phyloP scores from a whole-genome alignment of 345 rosid genomes.

The Rubroshorea leprosula region DNA sequence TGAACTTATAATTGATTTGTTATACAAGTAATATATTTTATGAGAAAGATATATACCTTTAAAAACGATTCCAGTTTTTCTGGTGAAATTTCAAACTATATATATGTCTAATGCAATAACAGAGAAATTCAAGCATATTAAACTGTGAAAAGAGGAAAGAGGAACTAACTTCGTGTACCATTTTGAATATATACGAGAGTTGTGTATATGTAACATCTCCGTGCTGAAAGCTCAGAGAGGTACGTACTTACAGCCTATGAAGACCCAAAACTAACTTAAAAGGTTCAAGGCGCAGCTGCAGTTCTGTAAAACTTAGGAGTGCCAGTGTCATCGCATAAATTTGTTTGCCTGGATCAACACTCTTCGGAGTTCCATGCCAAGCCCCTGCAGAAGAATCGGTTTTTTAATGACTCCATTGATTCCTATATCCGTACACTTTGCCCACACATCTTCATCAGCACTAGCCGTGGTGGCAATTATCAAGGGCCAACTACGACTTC shows the following conservation, averaged over 20 bases:
- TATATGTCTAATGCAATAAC: conserved; percentile 14
- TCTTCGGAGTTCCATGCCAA: conserved; percentile 67
- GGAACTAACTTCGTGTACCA: conserved; percentile 29
- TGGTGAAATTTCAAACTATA: neutral
- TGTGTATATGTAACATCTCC: conserved; percentile 27
- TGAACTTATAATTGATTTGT: no score
- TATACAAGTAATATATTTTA: no score
- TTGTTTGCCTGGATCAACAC: conserved; percentile 50
- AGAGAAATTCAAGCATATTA: conserved; percentile 1
- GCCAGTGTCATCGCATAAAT: conserved; percentile 21
- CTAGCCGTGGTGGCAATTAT: conserved; percentile 60
- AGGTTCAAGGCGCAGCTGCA: neutral
- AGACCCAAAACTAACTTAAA: conserved; percentile 1
- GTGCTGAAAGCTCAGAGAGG: conserved; percentile 15
- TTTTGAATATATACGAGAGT: conserved; percentile 24
- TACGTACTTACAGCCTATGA: neutral
- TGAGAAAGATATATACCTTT: no score
- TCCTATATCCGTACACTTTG: conserved; percentile 57
- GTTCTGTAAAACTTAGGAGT: conserved; percentile 8
- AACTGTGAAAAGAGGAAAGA: neutral
- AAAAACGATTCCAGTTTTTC: no score
- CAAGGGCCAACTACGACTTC: conserved; percentile 61
- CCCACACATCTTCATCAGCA: conserved; percentile 54
- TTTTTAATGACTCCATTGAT: conserved; percentile 77
- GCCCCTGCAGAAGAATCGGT: conserved; percentile 59